phyloP scores from a whole-genome alignment of 768 basidiomycete species.

The Tulasnella sp. region DNA sequence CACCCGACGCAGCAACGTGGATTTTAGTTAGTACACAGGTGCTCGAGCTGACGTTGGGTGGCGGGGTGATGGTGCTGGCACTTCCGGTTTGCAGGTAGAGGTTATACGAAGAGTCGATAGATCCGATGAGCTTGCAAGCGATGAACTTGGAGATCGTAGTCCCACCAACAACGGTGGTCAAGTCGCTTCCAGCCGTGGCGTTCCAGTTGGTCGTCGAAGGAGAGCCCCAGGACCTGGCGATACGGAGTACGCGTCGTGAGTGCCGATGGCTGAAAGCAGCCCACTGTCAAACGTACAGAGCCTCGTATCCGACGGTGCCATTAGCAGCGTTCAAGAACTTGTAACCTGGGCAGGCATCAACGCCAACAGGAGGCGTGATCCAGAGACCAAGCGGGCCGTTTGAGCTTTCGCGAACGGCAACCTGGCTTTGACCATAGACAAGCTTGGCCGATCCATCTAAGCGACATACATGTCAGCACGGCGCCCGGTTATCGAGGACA shows the following conservation, averaged over 20 bases:
- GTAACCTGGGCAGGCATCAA: not conserved
- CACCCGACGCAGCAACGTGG: not conserved
- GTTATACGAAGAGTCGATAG: not conserved
- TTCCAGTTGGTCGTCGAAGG: not conserved
- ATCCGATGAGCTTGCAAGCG: not conserved
- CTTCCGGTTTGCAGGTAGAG: not conserved
- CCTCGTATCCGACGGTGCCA: not conserved
- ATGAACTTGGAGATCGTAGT: not conserved
- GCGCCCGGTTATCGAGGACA: not conserved
- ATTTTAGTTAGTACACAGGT: not conserved
- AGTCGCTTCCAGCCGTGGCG: not conserved
- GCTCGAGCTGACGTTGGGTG: not conserved
- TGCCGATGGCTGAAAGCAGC: not conserved
- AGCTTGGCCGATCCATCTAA: not conserved
- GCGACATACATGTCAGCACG: not conserved
- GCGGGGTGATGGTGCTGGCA: not conserved
- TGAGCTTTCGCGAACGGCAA: not conserved
- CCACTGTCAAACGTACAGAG: not conserved
- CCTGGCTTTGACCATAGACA: not conserved
- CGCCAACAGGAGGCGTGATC: not conserved
- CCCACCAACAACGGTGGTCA: not conserved
- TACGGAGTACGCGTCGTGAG: not conserved
- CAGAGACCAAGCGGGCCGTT: not conserved
- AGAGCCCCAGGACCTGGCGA: not conserved
- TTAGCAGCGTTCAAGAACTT: not conserved